These are phyloP conservation scores for Scutellaria minor DNA, from an alignment of 257 asterid species.

Conservation along the genomic window DNA sequence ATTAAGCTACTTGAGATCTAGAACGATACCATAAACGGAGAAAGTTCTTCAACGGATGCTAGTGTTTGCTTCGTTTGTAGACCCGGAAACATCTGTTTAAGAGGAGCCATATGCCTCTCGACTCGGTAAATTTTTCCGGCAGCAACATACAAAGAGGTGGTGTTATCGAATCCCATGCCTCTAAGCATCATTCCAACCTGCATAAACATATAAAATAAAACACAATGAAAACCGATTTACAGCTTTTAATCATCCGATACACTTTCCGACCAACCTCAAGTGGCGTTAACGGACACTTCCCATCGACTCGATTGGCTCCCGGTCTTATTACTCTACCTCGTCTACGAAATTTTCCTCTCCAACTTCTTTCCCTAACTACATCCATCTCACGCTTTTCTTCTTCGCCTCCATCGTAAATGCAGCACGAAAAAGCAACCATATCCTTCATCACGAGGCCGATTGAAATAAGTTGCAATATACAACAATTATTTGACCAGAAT, in stretches of 20 bases:
- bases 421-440: conserved; percentile 99
- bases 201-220: conserved; percentile 25
- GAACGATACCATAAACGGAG: conserved; percentile 69
- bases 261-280: conserved; percentile 64
- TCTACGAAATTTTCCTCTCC: conserved; percentile 96
- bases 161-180: conserved; percentile 97
- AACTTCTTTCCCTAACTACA: conserved; percentile 95
- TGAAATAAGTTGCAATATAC: not conserved
- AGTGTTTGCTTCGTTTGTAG: conserved; percentile 82
- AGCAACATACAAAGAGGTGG: conserved; percentile 83
- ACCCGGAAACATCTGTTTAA: conserved; percentile 90
- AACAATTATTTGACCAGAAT: not conserved
- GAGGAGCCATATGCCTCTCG: conserved; percentile 92
- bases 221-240: not conserved
- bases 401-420: conserved; percentile 94
- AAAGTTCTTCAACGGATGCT: conserved; percentile 77
- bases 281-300: conserved; percentile 96
- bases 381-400: conserved; percentile 96
- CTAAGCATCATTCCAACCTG: conserved; percentile 99
- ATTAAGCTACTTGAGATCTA: not conserved
- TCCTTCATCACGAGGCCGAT: conserved; percentile 58
- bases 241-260: not conserved
- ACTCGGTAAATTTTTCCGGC: conserved; percentile 91
- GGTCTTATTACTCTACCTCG: conserved; percentile 94
- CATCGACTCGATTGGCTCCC: conserved; percentile 92